Evolutionary conservation across 2,329 filamentous ascomycete species (phyloP), one percentile per base, ranked within the genome.

Genomic region (Knoxdaviesia proteae): DNA sequence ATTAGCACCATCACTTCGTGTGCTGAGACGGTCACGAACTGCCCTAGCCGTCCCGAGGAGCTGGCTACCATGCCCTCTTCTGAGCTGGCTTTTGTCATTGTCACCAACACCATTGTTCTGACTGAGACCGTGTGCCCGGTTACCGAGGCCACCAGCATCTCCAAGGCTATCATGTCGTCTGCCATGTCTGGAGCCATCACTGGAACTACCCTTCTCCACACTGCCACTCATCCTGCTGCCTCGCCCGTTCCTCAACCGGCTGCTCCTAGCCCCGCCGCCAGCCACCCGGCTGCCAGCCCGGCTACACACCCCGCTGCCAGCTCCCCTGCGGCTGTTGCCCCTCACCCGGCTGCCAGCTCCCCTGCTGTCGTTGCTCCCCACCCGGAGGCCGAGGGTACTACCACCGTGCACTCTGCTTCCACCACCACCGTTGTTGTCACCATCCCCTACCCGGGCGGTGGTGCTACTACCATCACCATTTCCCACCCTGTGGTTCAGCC

Each of bases 1-100:
- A 58, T 71, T 49, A 59, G 67, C 47, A 75, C 71, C 56, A 61
- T 74, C 58, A 74, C 64, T 51, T 71, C 67, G 45, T 75, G 71
- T 54, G 67, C 61, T 47, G 60, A 71, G 44, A 68, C 65, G 44
- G 63, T 72, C 53, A 71, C 69, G 56, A 60, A 73, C 70, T 76
- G 71, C 58, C 61, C 61, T 44, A 56, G 56, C 47, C 47, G 47
- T 31, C 41, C 44, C 42, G 53, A 56, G 29, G 57, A 50, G 42
- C 51, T 58, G 42, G 54, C 54, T 42, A 50, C 52, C 46, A 51
- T 63, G 39, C 58, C 61, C 45, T 55, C 56, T 48, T 49, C 52
- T 9, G 54, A 60, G 47, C 56, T 54, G 51, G 46, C 50, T 42
- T 53, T 54, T 44, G 47, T 52, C 43, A 49, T 57, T 40, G 54